phyloP scores from a whole-genome alignment of 2,329 filamentous ascomycete species.

The Cladosporium sp. region DNA sequence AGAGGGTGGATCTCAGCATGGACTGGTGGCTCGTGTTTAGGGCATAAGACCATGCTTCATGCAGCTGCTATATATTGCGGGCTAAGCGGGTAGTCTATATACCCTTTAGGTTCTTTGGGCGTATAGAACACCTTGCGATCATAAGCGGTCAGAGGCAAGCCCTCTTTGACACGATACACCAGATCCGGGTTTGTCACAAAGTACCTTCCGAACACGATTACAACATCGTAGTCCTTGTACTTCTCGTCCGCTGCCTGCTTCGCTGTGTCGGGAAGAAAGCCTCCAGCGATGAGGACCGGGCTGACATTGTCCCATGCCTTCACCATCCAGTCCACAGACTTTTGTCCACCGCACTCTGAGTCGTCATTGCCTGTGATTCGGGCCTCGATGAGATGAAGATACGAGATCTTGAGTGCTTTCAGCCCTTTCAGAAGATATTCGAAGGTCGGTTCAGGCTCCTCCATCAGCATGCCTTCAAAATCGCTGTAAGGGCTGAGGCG shows the following conservation, averaged over 20 bases:
- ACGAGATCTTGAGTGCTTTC: constrained; percentile 50
- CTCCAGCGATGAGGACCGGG: constrained; percentile 49
- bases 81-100: constrained; percentile 38
- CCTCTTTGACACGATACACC: constrained; percentile 41
- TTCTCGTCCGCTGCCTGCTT: constrained; percentile 28
- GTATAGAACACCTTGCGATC: constrained; percentile 44
- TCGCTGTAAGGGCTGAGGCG: constrained; percentile 56
- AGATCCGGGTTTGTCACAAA: constrained; percentile 50
- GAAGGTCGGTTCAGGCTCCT: constrained; percentile 59
- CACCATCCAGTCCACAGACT: constrained; percentile 41
- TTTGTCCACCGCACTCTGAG: constrained; percentile 31
- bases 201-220: constrained; percentile 45
- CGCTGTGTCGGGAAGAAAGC: constrained; percentile 37
- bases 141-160: constrained; percentile 39
- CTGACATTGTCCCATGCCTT: constrained; percentile 41
- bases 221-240: constrained; percentile 40
- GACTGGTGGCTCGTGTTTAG: no score
- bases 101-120: constrained; percentile 34
- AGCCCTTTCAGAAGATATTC: constrained; percentile 49
- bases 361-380: constrained; percentile 43
- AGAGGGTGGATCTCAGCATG: no score
- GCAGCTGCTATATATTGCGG: constrained; percentile 12
- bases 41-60: no score
- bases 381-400: constrained; percentile 57
- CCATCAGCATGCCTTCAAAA: constrained; percentile 61